A percentile compares a stretch with the other conserved stretches of the same genome.
phyloP scores from a whole-genome alignment of 2,329 filamentous ascomycete genomes.

The Hypomyces rosellus region DNA sequence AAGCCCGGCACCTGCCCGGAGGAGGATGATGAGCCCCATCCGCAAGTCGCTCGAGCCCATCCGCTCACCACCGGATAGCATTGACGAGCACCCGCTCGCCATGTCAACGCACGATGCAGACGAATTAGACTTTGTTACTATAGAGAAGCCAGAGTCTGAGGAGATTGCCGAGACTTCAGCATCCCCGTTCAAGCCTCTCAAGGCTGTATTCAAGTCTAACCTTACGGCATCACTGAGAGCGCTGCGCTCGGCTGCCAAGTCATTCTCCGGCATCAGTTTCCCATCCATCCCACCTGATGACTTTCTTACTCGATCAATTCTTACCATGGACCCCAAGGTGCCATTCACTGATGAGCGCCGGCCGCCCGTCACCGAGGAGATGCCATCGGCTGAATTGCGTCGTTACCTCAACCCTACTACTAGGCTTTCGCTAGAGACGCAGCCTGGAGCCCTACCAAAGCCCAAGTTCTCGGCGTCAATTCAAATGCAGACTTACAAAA shows the following conservation, averaged over 20 bases:
- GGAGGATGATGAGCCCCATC: slow-evolving; percentile 31
- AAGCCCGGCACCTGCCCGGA: slow-evolving; percentile 20
- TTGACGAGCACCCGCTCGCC: slow-evolving; percentile 47
- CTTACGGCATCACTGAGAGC: slow-evolving; percentile 60
- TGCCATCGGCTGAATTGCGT: slow-evolving; percentile 59
- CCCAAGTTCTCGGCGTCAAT: slow-evolving; percentile 57
- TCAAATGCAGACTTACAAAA: slow-evolving; percentile 66
- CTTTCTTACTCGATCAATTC: slow-evolving; percentile 59
- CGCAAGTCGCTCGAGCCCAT: slow-evolving; percentile 49
- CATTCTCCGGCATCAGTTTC: slow-evolving; percentile 56
- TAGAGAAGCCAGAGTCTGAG: slow-evolving; percentile 12
- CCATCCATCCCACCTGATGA: slow-evolving; percentile 60
- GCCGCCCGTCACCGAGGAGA: slow-evolving; percentile 55
- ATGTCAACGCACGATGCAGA: slow-evolving; percentile 31
- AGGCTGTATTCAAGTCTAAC: slow-evolving; percentile 61
- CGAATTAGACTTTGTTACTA: slow-evolving; percentile 11
- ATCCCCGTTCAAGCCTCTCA: slow-evolving; percentile 42
- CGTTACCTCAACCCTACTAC: slow-evolving; percentile 62
- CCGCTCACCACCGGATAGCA: slow-evolving; percentile 47
- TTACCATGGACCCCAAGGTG: slow-evolving; percentile 59
- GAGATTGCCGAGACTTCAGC: slow-evolving; percentile 29
- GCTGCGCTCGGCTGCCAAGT: slow-evolving; percentile 56
- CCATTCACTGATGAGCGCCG: slow-evolving; percentile 63
- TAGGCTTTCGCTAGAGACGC: slow-evolving; percentile 25
- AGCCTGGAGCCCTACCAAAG: slow-evolving; percentile 20